Conservation (phyloP, 148 eudicot species). For the Amaranthus cruentus region DNA sequence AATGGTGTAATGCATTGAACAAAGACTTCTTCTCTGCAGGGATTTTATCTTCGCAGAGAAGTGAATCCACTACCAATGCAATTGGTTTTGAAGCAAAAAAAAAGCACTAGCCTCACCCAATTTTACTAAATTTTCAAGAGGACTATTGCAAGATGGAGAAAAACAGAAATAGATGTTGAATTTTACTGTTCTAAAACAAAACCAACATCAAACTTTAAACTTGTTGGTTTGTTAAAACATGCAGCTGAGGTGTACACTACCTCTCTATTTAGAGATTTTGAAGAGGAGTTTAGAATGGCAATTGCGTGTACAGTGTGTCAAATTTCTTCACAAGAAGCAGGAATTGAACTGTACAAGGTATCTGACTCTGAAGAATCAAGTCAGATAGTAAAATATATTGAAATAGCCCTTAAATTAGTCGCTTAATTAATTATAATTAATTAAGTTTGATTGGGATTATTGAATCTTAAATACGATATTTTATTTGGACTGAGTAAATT, state of each 20-base stretch:
- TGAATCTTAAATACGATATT: too few species aligned
- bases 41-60: neutral
- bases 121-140: neutral
- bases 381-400: too few species aligned
- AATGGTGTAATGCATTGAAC: conserved; percentile 1
- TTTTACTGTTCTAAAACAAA: neutral
- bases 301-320: too few species aligned
- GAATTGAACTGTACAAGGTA: too few species aligned
- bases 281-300: neutral
- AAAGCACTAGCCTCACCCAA: neutral
- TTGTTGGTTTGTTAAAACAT: neutral
- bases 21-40: neutral
- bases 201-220: neutral
- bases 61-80: neutral
- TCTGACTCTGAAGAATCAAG: too few species aligned
- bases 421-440: too few species aligned
- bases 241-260: neutral
- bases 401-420: too few species aligned
- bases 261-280: neutral
- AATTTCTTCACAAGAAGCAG: too few species aligned
- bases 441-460: too few species aligned
- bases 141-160: neutral
- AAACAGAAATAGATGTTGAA: neutral
- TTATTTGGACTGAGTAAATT: too few species aligned
- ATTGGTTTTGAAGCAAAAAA: neutral